These are phyloP conservation scores for Lachancea meyersii DNA, from an alignment of 805 yeast species.

Conservation along the genomic window DNA sequence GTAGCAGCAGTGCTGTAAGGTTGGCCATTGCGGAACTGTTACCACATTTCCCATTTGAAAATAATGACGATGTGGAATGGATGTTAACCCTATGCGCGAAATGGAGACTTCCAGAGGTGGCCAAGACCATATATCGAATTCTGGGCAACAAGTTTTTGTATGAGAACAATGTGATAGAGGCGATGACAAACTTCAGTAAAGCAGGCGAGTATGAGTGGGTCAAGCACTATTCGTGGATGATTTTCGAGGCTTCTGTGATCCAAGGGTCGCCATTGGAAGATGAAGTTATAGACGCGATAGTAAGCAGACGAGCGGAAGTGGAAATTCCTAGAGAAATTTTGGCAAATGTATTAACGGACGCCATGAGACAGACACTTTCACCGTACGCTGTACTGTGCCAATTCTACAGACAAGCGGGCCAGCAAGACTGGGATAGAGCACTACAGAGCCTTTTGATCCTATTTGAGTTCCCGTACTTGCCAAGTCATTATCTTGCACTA, in stretches of 20 bases:
- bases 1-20: conserved; percentile 32
- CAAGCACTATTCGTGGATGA: conserved; percentile 49
- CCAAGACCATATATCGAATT: conserved; percentile 46
- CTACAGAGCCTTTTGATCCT: conserved; percentile 20
- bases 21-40: conserved; percentile 47
- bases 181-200: conserved; percentile 56
- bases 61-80: conserved; percentile 79
- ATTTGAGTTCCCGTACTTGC: conserved; percentile 27
- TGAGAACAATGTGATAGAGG: conserved; percentile 55
- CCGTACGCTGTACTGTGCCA: conserved; percentile 62
- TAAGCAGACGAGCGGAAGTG: conserved; percentile 32
- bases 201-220: conserved; percentile 51
- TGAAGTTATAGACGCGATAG: conserved; percentile 46
- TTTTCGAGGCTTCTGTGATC: conserved; percentile 55
- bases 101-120: conserved; percentile 52
- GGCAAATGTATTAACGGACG: conserved; percentile 41
- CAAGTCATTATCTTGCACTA: conserved; percentile 24
- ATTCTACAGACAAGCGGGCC: conserved; percentile 36
- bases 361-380: conserved; percentile 59
- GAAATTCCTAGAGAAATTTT: conserved; percentile 26
- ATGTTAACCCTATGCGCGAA: conserved; percentile 65
- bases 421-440: conserved; percentile 24
- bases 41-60: conserved; percentile 53
- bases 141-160: conserved; percentile 44
- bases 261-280: conserved; percentile 52